Evolutionary conservation across 2,329 filamentous ascomycete species (phyloP), one percentile per base, ranked within the genome.

Genomic region (Gnomoniopsis sp.): DNA sequence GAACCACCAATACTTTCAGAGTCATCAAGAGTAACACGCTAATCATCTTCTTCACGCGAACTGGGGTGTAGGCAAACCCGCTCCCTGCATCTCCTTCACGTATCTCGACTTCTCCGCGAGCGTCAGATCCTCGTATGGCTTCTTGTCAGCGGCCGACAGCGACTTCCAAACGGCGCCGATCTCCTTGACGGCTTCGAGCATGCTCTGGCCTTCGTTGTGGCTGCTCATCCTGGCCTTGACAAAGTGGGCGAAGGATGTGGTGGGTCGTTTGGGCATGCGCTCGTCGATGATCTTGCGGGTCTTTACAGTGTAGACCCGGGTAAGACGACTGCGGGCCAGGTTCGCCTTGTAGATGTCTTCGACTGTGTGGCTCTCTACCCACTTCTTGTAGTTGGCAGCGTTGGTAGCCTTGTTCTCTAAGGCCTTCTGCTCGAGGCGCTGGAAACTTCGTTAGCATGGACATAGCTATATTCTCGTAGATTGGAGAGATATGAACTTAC

Each of bases 341-440:
- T 82, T 84, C 61, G 82, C 81, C 2, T 69, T 61, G 50, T 66
- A 62, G 55, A 84, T 78, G 33, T 73, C 69, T 53, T 68, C 66
- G 3, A 72, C 68, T 3, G 75, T 68, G 64, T 77, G 67, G 30
- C 68, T 70, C 60, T 77, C 71, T n/a, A 84, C 68, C 82, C 82
- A 85, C 17, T 72, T 69, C 69, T 77, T 74, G 66, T 73, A 72
- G 19, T 68, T 64, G 10, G 68, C 72, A 10, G 69, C 64, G 65
- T 82, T 82, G 64, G 64, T 61, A 21, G 65, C 62, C 50, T 69
- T 71, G 71, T 84, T 83, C 62, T 74, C 63, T 2, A 68, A 57
- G 30, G 69, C 72, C 14, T 43, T 65, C 22, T 67, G 63, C n/a
- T 68, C 44, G 26, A 82, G 69, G 44, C 64, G 68, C 77, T 81